These are phyloP conservation scores for Blastocystis sp. DNA, from an alignment of 352 stramenopile species.

Conservation along the genomic window DNA sequence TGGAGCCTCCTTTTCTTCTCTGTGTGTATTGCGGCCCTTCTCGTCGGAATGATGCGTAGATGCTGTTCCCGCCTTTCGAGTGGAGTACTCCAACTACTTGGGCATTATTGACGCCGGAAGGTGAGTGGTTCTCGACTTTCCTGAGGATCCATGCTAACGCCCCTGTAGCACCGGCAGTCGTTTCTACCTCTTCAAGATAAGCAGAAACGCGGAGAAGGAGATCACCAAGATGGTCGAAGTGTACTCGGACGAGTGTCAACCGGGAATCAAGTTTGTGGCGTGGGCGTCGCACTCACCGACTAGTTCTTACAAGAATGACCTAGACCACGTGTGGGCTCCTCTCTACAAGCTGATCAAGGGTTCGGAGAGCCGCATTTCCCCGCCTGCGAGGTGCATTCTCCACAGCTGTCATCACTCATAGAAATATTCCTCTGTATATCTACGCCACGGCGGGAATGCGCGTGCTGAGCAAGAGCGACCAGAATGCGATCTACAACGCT, in stretches of 20 bases:
- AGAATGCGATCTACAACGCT: slow-evolving; percentile 61
- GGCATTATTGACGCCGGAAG: slow-evolving; percentile 60
- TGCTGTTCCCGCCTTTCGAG: slow-evolving; percentile 21
- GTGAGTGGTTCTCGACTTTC: background rate
- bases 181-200: slow-evolving; percentile 47
- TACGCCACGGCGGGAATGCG: slow-evolving; percentile 67
- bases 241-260: slow-evolving; percentile 47
- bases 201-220: slow-evolving; percentile 21
- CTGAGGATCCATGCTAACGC: background rate
- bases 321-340: slow-evolving; percentile 35
- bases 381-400: background rate
- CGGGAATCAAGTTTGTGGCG: slow-evolving; percentile 32
- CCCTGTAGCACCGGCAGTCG: slow-evolving; percentile 54
- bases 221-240: slow-evolving; percentile 47
- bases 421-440: slow-evolving; percentile 58
- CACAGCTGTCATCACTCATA: background rate
- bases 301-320: slow-evolving; percentile 33
- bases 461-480: slow-evolving; percentile 51
- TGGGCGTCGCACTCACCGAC: background rate
- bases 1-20: background rate
- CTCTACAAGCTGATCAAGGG: slow-evolving; percentile 47
- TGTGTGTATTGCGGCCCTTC: background rate
- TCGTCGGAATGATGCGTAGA: background rate
- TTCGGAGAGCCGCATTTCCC: slow-evolving; percentile 17
- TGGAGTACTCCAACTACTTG: slow-evolving; percentile 20